Conservation (phyloP, 495 filamentous ascomycete species). For the Neurospora sublineolata region DNA sequence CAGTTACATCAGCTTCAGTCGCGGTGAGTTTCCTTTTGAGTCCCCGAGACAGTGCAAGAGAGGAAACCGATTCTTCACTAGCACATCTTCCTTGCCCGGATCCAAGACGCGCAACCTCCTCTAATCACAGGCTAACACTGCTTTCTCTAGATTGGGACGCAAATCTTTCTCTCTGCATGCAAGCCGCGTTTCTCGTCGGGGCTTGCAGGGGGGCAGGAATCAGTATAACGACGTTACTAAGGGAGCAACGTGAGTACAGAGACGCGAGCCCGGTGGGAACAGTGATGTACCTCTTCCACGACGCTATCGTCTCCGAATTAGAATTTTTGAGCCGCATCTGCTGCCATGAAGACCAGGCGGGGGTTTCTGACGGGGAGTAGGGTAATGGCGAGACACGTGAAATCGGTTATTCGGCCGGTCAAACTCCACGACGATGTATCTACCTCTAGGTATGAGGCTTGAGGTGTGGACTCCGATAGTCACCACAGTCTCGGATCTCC, state of each 20-base stretch:
- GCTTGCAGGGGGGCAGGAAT: not conserved
- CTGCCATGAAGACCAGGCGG: not conserved
- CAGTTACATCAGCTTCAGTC: not conserved
- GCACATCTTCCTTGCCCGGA: not conserved
- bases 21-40: not conserved
- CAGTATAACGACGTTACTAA: not conserved
- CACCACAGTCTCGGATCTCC: not conserved
- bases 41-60: not conserved
- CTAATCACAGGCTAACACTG: not conserved
- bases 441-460: not conserved
- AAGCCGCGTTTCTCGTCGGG: not conserved
- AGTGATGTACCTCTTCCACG: not conserved
- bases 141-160: not conserved
- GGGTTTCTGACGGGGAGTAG: not conserved
- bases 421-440: not conserved
- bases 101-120: not conserved
- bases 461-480: not conserved
- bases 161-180: not conserved
- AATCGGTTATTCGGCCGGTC: not conserved
- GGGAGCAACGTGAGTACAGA: not conserved
- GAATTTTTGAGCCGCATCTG: not conserved
- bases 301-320: not conserved
- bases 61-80: not conserved
- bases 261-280: not conserved
- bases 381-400: not conserved